Base-by-base conservation (phyloP, 2,329 filamentous ascomycete species). In the Cladosporium sp. region DNA sequence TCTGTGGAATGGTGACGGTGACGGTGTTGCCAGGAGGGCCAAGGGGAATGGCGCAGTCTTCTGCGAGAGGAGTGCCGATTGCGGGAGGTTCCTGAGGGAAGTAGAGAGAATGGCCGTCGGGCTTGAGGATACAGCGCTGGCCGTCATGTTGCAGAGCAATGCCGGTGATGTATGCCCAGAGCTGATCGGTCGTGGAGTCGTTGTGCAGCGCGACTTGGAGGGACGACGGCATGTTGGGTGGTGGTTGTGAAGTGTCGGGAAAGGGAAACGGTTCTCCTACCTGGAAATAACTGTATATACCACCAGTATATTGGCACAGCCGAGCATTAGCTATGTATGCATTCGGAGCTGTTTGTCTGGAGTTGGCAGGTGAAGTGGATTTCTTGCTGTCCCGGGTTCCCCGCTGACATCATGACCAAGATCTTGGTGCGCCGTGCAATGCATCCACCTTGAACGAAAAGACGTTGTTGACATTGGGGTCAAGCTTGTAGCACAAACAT, bases 11-110 rank as follows among this genome's bases (percentile, higher is more conserved):
- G n/a, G 66, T 71, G 39, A 74, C 66, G 0, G 62, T 67, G 19
- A 63, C 63, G 4, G 68, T 69, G 58, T 69, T 70, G 45, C 71
- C 71, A 2, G 71, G 70, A 7, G 61, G 38, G 1, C 71, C 71
- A 5, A 74, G 64, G 2, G 70, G 65, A 8, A 74, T 74, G 1
- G 72, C 71, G 58, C 71, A 73, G 62, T 74, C 68, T 65, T 74
- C 67, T 25, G 66, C 60, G 3, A 74, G 61, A 5, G 66, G 66
- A 1, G 67, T 66, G 22, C 70, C 68, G 28, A 74, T 72, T 9
- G 65, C 58, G 4, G 66, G 55, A 8, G 70, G 68, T 38, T 70
- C 63, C 20, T 64, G 43, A 1, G 71, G 71, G 45, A 71, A 74
- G 62, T 74, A 73, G 14, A 72, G 66, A 19, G 67, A 66, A 38